Base-by-base conservation (phyloP, 179 eudicot species). In the Gypsophila paniculata region DNA sequence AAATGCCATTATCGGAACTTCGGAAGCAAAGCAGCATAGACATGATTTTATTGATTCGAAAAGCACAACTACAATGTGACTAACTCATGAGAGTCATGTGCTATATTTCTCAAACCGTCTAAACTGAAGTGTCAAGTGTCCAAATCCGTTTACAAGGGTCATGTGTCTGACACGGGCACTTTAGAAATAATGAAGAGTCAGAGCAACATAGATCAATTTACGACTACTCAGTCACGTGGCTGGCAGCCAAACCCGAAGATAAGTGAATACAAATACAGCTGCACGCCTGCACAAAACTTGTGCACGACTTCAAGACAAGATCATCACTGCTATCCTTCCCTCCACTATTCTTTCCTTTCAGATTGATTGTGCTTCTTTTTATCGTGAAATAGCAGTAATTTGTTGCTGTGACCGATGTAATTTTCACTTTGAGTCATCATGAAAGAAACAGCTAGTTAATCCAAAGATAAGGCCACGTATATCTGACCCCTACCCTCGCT, bases 271-370 rank as follows among this genome's bases (percentile, higher is more conserved):
- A 62, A 15, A 39, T 15, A 9, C 25, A 29, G 22, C 17, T 60
- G n/a, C 23, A 9, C 25, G 19, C 17, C 17, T 60, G n/a, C 23
- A 7, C 51, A 25, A 22, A 17, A 10, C 23, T 46, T 26, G 42
- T 21, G 17, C 70, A 25, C 22, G 54, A 60, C 13, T 44, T 8
- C 64, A 75, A 75, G 34, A 69, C 8, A 26, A 18, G 12, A 74
- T 39, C 53, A 58, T 74, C 65, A 67, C 63, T 17, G 10, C 13
- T 38, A 65, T 65, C 4, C 12, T 60, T 52, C 2, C 7, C 1
- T 23, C 11, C 46, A 42, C 46, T 42, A 42, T 42, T 42, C 10
- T 42, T 42, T 42, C 1, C 8, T 42, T 42, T 42, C 46, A 8
- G 46, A 42, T 9, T 42, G 46, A 8, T 9, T 6, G 46, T 42